Percentiles rank a stretch among this genome's conserved stretches.
Evolutionary conservation across 1,284 basidiomycete species (phyloP).

Genomic region (Puccinia sorghi): DNA sequence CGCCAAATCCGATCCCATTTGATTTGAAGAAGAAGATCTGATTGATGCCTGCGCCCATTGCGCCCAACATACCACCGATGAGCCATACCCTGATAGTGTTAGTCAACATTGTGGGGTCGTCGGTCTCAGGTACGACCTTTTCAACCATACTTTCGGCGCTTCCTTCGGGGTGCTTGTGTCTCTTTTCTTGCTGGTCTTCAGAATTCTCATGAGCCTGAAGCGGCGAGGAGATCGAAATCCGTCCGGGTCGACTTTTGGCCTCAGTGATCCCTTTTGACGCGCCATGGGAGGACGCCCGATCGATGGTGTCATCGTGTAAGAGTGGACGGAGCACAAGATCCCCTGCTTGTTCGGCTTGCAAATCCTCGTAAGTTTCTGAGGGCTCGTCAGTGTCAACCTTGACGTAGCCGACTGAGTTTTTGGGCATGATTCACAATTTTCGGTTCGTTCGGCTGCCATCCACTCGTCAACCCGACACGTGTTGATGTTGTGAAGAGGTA

Average conservation of each 20-base stretch:
- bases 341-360: neutral
- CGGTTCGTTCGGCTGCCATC: neutral
- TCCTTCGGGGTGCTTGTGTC: slow-evolving; percentile 18
- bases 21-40: slow-evolving; percentile 56
- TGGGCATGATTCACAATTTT: slow-evolving; percentile 6
- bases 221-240: neutral
- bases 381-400: slow-evolving; percentile 1
- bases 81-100: slow-evolving; percentile 63
- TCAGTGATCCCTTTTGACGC: slow-evolving; percentile 9
- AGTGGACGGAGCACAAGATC: slow-evolving; percentile 15
- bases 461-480: slow-evolving; percentile 5
- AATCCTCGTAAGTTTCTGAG: neutral
- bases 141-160: slow-evolving; percentile 16
- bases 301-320: neutral
- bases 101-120: slow-evolving; percentile 63
- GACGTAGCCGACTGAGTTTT: slow-evolving; percentile 6
- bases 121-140: slow-evolving; percentile 61
- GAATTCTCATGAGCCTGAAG: neutral
- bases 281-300: slow-evolving; percentile 1
- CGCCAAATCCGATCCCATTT: slow-evolving; percentile 20
- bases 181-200: neutral
- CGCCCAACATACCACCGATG: slow-evolving; percentile 63
- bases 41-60: slow-evolving; percentile 62
- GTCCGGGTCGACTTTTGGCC: slow-evolving; percentile 1
- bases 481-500: neutral